Conservation (phyloP, 2,329 filamentous ascomycete species). For the Fusarium sp. region DNA sequence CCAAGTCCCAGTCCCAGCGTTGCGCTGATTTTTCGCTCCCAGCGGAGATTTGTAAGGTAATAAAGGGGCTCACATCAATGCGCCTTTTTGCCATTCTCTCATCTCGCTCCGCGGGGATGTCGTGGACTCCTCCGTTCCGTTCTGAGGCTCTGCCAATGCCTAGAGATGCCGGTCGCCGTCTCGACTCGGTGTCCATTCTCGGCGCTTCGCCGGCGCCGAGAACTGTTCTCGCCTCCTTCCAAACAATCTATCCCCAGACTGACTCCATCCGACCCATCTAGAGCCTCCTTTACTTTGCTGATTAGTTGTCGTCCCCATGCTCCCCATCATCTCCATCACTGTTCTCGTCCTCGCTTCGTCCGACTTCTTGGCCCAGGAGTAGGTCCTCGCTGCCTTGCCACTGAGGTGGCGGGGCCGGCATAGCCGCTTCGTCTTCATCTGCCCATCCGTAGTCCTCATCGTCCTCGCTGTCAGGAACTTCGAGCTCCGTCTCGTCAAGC, state of each 20-base stretch:
- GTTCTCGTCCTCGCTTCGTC: slow-evolving; percentile 53
- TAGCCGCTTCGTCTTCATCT: slow-evolving; percentile 72
- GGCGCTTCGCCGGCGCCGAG: slow-evolving; percentile 50
- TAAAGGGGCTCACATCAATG: slow-evolving; percentile 41
- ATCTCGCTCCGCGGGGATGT: slow-evolving; percentile 34
- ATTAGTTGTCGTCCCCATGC: slow-evolving; percentile 38
- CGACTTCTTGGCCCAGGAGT: slow-evolving; percentile 62
- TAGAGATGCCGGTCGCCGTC: slow-evolving; percentile 25
- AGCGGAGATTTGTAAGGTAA: slow-evolving; percentile 13
- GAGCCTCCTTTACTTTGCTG: slow-evolving; percentile 37
- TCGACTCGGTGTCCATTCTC: slow-evolving; percentile 42
- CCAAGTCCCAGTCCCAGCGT: slow-evolving; percentile 17
- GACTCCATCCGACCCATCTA: slow-evolving; percentile 32
- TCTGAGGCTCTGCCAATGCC: slow-evolving; percentile 35
- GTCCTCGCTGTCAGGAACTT: slow-evolving; percentile 72
- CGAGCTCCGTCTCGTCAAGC: slow-evolving; percentile 68
- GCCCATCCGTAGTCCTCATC: slow-evolving; percentile 82
- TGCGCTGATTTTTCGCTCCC: slow-evolving; percentile 35
- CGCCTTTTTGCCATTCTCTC: slow-evolving; percentile 22
- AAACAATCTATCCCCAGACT: slow-evolving; percentile 38
- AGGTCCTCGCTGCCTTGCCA: slow-evolving; percentile 77
- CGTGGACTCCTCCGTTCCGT: slow-evolving; percentile 7
- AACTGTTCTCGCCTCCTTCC: neutral
- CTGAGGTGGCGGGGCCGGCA: slow-evolving; percentile 72
- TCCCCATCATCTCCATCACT: slow-evolving; percentile 37